Conservation (phyloP, 345 rosid genomes). For the Odontarrhena argentea region DNA sequence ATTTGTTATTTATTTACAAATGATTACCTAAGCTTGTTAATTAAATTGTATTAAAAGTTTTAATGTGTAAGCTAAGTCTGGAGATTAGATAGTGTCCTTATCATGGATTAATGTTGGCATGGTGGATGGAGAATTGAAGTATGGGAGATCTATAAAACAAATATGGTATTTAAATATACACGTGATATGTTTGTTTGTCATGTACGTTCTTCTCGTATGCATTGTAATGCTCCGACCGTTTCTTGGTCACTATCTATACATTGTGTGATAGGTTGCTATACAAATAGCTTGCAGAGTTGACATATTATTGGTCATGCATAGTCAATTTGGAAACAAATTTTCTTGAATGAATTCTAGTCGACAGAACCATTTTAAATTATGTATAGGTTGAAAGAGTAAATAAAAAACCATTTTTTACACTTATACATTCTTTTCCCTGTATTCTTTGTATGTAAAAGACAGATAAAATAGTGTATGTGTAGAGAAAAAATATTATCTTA, state of each 20-base stretch:
- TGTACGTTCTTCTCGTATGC: slow-evolving; percentile 12
- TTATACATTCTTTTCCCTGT: no score
- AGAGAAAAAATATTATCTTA: no score
- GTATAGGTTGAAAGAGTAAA: no score
- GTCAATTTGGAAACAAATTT: neutral
- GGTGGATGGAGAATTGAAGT: slow-evolving; percentile 40
- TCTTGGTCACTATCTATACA: neutral
- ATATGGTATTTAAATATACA: slow-evolving; percentile 32
- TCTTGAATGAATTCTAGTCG: no score
- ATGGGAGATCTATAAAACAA: slow-evolving; percentile 28
- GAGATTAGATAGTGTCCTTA: slow-evolving; percentile 31
- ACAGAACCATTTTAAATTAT: no score
- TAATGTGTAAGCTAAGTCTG: neutral
- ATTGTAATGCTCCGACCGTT: slow-evolving; percentile 8
- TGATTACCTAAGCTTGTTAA: neutral
- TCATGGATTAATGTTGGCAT: slow-evolving; percentile 41
- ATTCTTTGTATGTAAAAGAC: no score
- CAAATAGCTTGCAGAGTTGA: neutral
- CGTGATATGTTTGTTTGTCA: slow-evolving; percentile 38
- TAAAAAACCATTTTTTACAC: no score
- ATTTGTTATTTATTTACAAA: neutral
- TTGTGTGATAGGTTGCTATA: neutral
- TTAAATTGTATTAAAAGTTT: neutral
- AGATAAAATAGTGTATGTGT: no score
- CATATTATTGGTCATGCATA: neutral